Conservation (phyloP, 345 rosid species). For the Clarkia xantiana region DNA sequence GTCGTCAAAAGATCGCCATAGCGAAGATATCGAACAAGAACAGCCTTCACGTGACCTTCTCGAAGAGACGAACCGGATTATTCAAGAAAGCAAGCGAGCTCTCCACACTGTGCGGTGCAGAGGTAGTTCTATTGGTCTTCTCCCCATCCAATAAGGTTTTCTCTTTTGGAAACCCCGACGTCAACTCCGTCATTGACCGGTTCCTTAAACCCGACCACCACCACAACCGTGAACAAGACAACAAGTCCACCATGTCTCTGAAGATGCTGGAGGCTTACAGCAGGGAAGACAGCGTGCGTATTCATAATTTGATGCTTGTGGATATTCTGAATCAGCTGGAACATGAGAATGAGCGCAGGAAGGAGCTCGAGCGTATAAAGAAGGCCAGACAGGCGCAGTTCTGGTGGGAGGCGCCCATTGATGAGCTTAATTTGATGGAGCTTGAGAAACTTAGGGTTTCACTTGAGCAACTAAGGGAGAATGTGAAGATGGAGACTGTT, state of each 20-base stretch:
- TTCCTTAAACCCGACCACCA: conserved; percentile 10
- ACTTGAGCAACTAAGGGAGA: conserved; percentile 23
- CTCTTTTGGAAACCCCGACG: conserved; percentile 25
- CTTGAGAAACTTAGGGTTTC: conserved; percentile 22
- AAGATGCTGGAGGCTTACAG: conserved; percentile 33
- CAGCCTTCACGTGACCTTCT: conserved; percentile 26
- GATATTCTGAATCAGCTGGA: conserved; percentile 23
- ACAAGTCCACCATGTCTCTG: conserved; percentile 7
- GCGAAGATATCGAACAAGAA: conserved; percentile 13
- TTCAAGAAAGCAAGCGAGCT: conserved; percentile 33
- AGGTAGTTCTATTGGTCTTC: conserved; percentile 18
- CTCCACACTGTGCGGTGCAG: conserved; percentile 25
- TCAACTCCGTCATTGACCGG: conserved; percentile 12
- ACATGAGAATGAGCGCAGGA: conserved; percentile 22
- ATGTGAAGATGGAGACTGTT: conserved; percentile 21
- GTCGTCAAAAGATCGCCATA: conserved; percentile 24
- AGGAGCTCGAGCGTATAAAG: conserved; percentile 23
- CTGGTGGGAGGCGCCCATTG: conserved; percentile 43
- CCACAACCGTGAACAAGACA: conserved; percentile 5
- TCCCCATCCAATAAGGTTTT: conserved; percentile 20
- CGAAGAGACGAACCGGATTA: conserved; percentile 18
- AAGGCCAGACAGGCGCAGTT: conserved; percentile 8
- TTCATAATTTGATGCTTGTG: conserved; percentile 34
- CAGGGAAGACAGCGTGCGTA: conserved; percentile 16
- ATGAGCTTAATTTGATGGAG: conserved; percentile 13